Base-by-base conservation (phyloP, 441 rosid species). In the Isatis lusitanica region DNA sequence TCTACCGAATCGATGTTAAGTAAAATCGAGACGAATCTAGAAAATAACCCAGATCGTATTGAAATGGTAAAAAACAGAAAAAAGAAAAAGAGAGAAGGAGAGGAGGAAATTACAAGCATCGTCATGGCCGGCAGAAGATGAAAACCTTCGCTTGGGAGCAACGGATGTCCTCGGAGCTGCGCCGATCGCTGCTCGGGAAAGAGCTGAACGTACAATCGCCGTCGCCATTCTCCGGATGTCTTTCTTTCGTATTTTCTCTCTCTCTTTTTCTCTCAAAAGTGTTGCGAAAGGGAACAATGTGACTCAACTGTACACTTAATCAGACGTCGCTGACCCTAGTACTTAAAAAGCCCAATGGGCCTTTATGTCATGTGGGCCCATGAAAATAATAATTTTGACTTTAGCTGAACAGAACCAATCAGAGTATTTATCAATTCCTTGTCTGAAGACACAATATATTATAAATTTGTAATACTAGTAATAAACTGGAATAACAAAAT, bases 81-180 rank as follows among this genome's bases (percentile, higher is more conserved):
- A n/a, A 10, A n/a, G n/a, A n/a, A 38, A 30, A 30, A 30, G 6
- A 30, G 33, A 30, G 33, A 30, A 5, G 6, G 75, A 43, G 78
- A 5, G 6, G 38, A 40, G 62, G 35, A 60, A 31, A 36, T 21
- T 80, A 90, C 98, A 74, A 53, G 91, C 97, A 66, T 86, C 97
- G 57, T 94, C 98, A 55, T 88, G 93, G 44, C 81, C 85, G 18
- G 86, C 81, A 13, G 90, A 84, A 44, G 98, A 87, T 56, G 99
- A 77, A 60, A 94, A 88, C 68, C 78, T 78, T 31, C 98, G 81
- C 67, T 85, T 85, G 21, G 88, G 84, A 57, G 91, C 78, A 26
- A 86, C 75, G n/a, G 93, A 68, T 43, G 87, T 35, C 18, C 77
- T 85, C 38, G 93, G 73, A 65, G 87, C 80, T 35, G 81, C 82